phyloP scores from a whole-genome alignment of 2,329 filamentous ascomycete species.

The Diaporthe humulicola region DNA sequence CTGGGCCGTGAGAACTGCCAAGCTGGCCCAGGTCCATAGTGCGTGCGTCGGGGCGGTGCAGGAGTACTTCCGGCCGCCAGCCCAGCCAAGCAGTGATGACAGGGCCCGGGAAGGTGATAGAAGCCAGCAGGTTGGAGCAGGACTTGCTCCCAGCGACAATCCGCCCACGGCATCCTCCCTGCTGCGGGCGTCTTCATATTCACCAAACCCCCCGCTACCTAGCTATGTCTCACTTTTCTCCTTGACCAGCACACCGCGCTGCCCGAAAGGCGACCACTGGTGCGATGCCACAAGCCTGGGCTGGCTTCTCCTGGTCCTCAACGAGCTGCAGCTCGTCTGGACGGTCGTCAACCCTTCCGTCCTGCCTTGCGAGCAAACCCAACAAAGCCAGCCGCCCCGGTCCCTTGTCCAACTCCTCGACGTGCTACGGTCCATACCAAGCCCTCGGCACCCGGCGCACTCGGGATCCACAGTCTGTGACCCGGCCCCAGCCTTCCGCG shows the following conservation, averaged over 20 bases:
- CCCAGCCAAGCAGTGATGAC: neutral
- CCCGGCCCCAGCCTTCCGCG: conserved; percentile 60
- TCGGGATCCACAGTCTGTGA: conserved; percentile 61
- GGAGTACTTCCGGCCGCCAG: conserved; percentile 57
- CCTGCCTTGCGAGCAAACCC: conserved; percentile 33
- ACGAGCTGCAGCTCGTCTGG: conserved; percentile 60
- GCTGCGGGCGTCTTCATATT: neutral
- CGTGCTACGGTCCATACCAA: conserved; percentile 57
- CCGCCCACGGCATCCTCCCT: neutral
- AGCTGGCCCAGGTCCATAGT: conserved; percentile 63
- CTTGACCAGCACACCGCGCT: conserved; percentile 59
- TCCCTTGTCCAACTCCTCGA: conserved; percentile 62
- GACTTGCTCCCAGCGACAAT: neutral
- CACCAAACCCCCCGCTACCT: neutral
- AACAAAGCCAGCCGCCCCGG: conserved; percentile 45
- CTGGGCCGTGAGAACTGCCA: conserved; percentile 61
- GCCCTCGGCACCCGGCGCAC: conserved; percentile 56
- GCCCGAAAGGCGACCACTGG: conserved; percentile 62
- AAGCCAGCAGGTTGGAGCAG: neutral
- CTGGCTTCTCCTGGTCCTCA: conserved; percentile 66
- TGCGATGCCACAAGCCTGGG: conserved; percentile 68
- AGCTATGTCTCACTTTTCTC: conserved; percentile 41
- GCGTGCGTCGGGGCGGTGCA: conserved; percentile 59
- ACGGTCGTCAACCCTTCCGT: conserved; percentile 53
- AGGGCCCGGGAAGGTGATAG: too few relatives aligned